Percentiles rank a stretch among this genome's conserved stretches.
These are phyloP conservation scores for Millerozyma acaciae DNA, from an alignment of 805 yeast genomes.

Conservation along the genomic window DNA sequence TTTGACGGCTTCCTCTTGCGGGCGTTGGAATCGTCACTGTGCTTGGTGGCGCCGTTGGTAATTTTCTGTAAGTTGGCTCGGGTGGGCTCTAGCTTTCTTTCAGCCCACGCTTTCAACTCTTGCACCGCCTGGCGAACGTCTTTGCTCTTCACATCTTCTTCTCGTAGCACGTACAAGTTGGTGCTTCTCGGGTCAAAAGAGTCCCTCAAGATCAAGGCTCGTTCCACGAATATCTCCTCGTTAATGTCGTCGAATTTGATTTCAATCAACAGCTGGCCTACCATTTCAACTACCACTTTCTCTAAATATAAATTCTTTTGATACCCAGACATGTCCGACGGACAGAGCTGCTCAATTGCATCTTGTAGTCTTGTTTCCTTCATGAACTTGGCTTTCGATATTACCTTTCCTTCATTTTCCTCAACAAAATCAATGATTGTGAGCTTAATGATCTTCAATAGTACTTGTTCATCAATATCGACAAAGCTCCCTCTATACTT, in stretches of 20 bases:
- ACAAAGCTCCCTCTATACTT: constrained; percentile 14
- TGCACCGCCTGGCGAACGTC: constrained; percentile 15
- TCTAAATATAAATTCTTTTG: constrained; percentile 12
- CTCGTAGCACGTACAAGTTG: constrained; percentile 20
- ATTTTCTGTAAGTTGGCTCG: constrained; percentile 7
- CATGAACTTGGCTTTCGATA: constrained; percentile 11
- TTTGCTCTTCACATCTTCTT: constrained; percentile 19
- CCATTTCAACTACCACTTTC: constrained; percentile 20
- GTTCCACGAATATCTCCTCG: constrained; percentile 13
- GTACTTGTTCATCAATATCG: constrained; percentile 10
- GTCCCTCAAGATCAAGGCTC: constrained; percentile 24
- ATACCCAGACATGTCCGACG: not conserved
- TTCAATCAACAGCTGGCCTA: constrained; percentile 19
- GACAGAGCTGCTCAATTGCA: constrained; percentile 8
- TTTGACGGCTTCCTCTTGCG: constrained; percentile 11
- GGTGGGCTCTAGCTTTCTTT: constrained; percentile 11
- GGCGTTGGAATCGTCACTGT: constrained; percentile 4
- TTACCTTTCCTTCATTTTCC: constrained; percentile 18
- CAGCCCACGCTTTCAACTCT: constrained; percentile 22
- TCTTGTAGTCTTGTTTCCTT: constrained; percentile 7
- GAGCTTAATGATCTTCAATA: constrained; percentile 24
- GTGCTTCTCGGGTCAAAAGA: constrained; percentile 23
- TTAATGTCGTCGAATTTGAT: constrained; percentile 26
- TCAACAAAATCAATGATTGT: constrained; percentile 21
- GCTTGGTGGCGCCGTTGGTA: not conserved